Conservation (phyloP, 345 rosid genomes). For the Gossypium rotundifolium region DNA sequence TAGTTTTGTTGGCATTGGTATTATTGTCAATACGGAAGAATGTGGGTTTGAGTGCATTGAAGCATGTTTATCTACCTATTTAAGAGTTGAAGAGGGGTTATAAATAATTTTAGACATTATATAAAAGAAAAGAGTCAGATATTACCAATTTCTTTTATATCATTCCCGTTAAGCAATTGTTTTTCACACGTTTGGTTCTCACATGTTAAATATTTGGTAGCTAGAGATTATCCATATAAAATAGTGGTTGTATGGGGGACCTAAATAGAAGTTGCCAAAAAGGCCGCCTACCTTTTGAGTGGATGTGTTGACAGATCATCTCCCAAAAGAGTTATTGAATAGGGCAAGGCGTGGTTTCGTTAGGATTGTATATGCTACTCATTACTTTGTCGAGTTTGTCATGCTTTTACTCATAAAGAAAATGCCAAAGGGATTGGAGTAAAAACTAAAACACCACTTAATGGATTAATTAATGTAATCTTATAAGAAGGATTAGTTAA, state of each 20-base stretch:
- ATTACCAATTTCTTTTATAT: no score
- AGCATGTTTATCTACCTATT: no score
- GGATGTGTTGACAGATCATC: neutral
- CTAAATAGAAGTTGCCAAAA: constrained; percentile 16
- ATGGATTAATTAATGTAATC: neutral
- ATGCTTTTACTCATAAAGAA: neutral
- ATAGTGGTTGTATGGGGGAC: neutral
- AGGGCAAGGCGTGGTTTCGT: neutral
- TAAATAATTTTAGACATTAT: no score
- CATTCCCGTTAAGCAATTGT: neutral
- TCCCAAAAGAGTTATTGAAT: neutral
- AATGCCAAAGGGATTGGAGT: neutral
- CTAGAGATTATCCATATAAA: constrained; percentile 1
- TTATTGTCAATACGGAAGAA: no score
- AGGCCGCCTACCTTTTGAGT: constrained; percentile 13
- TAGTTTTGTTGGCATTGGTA: no score
- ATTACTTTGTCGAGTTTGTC: neutral
- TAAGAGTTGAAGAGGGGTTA: no score
- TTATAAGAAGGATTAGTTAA: no score
- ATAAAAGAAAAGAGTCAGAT: no score
- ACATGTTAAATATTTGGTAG: constrained; percentile 2
- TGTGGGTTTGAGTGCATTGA: no score
- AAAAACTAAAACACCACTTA: neutral
- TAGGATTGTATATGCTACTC: neutral
- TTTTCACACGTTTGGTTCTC: constrained; percentile 9